Conservation (phyloP, 495 filamentous ascomycete species). For the Niebla homalea region DNA sequence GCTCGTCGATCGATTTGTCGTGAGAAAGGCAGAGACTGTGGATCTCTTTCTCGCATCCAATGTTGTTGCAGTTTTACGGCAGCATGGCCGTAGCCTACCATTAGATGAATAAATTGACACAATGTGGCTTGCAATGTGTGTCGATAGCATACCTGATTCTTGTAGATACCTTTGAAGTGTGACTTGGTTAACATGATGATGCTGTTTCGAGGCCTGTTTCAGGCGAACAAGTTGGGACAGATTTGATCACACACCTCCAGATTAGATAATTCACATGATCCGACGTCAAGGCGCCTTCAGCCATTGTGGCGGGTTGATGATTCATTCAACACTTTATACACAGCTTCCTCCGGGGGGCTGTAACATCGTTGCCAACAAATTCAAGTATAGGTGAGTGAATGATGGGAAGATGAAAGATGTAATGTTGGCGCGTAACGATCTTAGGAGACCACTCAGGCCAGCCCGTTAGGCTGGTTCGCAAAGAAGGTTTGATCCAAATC, state of each 20-base stretch:
- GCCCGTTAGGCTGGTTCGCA: too few relatives aligned
- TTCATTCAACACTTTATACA: neutral
- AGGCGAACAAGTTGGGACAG: neutral
- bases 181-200: constrained; percentile 20
- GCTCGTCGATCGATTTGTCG: constrained; percentile 62
- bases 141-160: constrained; percentile 60
- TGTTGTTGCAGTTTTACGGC: constrained; percentile 71
- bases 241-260: constrained; percentile 70
- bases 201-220: constrained; percentile 1
- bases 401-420: neutral
- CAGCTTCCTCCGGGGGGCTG: neutral
- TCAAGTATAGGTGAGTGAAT: neutral
- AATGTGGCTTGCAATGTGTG: neutral
- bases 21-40: constrained; percentile 64
- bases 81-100: constrained; percentile 47
- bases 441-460: too few relatives aligned
- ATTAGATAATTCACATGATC: constrained; percentile 97
- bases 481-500: too few relatives aligned
- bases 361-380: neutral
- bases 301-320: constrained; percentile 26
- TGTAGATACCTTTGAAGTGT: constrained; percentile 58
- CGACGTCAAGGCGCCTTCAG: constrained; percentile 53
- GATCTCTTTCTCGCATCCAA: constrained; percentile 53
- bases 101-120: constrained; percentile 8
- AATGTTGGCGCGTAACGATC: too few relatives aligned